Conservation (phyloP, 305 asterid species). For the Rubia peregrina region DNA sequence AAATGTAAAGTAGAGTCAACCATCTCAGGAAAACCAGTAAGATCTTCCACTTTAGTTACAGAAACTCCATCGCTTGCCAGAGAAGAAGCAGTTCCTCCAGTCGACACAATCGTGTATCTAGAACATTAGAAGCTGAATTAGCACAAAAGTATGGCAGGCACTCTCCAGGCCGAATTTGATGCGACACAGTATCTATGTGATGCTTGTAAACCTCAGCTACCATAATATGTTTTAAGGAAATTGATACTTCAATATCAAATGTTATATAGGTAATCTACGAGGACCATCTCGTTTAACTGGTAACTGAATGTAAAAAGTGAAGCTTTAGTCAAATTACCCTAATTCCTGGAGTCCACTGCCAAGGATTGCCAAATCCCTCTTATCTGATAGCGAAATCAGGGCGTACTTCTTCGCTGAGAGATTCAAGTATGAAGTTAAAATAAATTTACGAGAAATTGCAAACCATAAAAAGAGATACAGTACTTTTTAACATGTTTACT, state of each 20-base stretch:
- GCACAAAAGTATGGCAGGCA: slow-evolving; percentile 4
- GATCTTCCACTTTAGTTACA: slow-evolving; percentile 92
- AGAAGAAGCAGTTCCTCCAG: slow-evolving; percentile 92
- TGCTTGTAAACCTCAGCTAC: neutral
- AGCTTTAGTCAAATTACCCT: slow-evolving; percentile 39
- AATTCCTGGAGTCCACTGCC: slow-evolving; percentile 74
- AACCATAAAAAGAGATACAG: no score
- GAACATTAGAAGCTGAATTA: slow-evolving; percentile 11
- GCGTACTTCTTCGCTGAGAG: slow-evolving; percentile 63
- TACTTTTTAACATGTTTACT: no score
- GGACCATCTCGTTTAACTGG: neutral
- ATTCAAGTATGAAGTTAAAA: slow-evolving; percentile 5
- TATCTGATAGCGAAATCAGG: slow-evolving; percentile 82
- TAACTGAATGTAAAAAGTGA: neutral
- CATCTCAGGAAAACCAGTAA: slow-evolving; percentile 91
- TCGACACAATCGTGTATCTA: slow-evolving; percentile 85
- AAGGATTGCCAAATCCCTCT: slow-evolving; percentile 66
- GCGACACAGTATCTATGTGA: neutral
- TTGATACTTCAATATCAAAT: neutral
- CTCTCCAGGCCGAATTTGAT: neutral
- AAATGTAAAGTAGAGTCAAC: slow-evolving; percentile 26
- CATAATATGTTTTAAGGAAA: neutral
- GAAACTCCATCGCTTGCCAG: slow-evolving; percentile 63
- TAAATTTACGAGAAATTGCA: neutral
- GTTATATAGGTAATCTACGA: neutral